phyloP scores from a whole-genome alignment of 352 stramenopile species.

The Pseudoperonospora humuli region DNA sequence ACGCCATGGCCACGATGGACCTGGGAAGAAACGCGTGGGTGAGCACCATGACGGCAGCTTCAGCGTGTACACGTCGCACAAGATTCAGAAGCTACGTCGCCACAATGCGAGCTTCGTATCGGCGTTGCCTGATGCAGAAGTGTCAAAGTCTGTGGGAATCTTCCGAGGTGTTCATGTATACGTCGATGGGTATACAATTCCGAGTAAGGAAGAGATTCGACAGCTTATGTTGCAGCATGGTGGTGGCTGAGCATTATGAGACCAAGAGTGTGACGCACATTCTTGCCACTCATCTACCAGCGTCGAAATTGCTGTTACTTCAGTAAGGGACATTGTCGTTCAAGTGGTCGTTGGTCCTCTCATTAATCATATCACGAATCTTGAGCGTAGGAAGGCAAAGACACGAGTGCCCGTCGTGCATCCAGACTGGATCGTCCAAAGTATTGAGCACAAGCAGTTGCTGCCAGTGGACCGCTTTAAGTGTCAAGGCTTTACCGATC shows the following conservation, averaged over 20 bases:
- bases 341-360: constrained; percentile 4
- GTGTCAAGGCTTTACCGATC: constrained; percentile 73
- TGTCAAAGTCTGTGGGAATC: constrained; percentile 8
- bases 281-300: constrained; percentile 75
- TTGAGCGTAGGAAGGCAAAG: constrained; percentile 37
- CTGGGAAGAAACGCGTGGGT: constrained; percentile 41
- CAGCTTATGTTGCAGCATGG: constrained; percentile 70
- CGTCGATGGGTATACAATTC: constrained; percentile 84
- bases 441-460: constrained; percentile 62
- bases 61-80: constrained; percentile 87
- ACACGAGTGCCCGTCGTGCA: constrained; percentile 69
- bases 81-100: constrained; percentile 82
- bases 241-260: constrained; percentile 85
- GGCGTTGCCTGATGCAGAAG: not conserved
- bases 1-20: constrained; percentile 12
- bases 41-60: constrained; percentile 86
- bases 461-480: constrained; percentile 79
- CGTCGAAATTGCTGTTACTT: constrained; percentile 81
- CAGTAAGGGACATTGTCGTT: constrained; percentile 35
- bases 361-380: not conserved
- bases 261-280: constrained; percentile 83
- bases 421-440: constrained; percentile 90
- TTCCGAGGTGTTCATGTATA: constrained; percentile 78
- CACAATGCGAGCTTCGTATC: constrained; percentile 51
- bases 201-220: constrained; percentile 80